Conservation (phyloP, 805 yeast species). For the Saccharomycopsis malanga region DNA sequence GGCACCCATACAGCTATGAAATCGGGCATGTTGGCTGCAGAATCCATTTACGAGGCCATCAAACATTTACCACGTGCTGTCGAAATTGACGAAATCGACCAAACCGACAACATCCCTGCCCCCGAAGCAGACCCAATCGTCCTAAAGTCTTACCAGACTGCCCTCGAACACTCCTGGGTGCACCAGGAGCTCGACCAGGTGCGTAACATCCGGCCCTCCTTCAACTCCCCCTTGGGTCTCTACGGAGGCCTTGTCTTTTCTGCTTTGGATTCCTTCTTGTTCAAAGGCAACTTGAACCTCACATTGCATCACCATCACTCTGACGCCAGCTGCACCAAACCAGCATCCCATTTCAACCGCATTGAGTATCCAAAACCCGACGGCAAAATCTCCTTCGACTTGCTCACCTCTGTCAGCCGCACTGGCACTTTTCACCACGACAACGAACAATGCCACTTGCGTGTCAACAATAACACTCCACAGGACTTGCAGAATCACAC, state of each 20-base stretch:
- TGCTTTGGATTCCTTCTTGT: constrained; percentile 71
- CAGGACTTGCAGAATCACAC: constrained; percentile 21
- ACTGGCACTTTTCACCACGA: constrained; percentile 97
- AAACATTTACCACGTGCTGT: constrained; percentile 34
- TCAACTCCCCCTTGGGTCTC: constrained; percentile 66
- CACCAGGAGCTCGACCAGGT: constrained; percentile 75
- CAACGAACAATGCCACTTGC: constrained; percentile 83
- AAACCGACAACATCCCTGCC: constrained; percentile 27
- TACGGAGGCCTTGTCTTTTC: constrained; percentile 80
- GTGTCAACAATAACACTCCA: constrained; percentile 40
- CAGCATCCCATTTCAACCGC: constrained; percentile 58
- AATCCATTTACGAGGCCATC: constrained; percentile 54
- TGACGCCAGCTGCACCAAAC: constrained; percentile 65
- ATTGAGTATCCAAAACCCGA: constrained; percentile 95
- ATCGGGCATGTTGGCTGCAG: constrained; percentile 93
- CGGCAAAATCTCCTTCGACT: constrained; percentile 84
- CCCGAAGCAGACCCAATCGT: constrained; percentile 23
- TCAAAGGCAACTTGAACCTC: constrained; percentile 82
- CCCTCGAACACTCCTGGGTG: constrained; percentile 76
- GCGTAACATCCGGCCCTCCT: constrained; percentile 90
- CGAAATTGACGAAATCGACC: constrained; percentile 37
- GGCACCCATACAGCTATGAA: constrained; percentile 98
- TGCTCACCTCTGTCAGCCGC: constrained; percentile 89
- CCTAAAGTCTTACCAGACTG: constrained; percentile 54
- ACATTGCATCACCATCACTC: constrained; percentile 64